Conservation (phyloP, 495 filamentous ascomycete species). For the Talaromyces thailandensis region DNA sequence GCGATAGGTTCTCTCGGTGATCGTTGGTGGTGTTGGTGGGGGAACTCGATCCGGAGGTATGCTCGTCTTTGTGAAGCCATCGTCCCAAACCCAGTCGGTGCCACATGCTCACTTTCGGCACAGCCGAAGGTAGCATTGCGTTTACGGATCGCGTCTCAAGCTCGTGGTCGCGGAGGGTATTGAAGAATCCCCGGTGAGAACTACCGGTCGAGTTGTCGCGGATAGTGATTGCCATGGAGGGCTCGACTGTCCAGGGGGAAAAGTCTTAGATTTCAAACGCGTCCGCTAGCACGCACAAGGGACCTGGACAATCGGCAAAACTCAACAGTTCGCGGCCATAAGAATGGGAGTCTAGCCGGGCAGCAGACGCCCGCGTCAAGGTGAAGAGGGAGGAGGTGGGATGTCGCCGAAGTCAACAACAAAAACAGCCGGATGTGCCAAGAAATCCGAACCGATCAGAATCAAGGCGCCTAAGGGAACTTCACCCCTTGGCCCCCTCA, state of each 20-base stretch:
- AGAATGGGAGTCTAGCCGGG: constrained; percentile 1
- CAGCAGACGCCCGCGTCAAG: constrained; percentile 6
- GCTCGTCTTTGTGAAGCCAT: constrained; percentile 40
- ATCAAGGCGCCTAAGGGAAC: neutral
- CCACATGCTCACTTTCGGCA: constrained; percentile 43
- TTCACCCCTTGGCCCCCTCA: constrained; percentile 3
- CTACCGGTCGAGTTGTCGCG: constrained; percentile 7
- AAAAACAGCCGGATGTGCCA: neutral
- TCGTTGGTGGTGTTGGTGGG: constrained; percentile 17
- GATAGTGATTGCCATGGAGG: constrained; percentile 10
- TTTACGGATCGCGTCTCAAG: constrained; percentile 5
- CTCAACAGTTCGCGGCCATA: constrained; percentile 7
- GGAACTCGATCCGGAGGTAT: constrained; percentile 11
- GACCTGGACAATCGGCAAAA: constrained; percentile 8
- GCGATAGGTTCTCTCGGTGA: constrained; percentile 27
- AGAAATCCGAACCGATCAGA: neutral
- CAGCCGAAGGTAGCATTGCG: constrained; percentile 3
- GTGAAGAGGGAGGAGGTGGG: neutral
- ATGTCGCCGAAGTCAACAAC: neutral
- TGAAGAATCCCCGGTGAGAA: constrained; percentile 6
- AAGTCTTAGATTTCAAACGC: neutral
- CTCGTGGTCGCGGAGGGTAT: constrained; percentile 3
- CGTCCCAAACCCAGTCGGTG: constrained; percentile 34
- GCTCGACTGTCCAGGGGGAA: constrained; percentile 6
- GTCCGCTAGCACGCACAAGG: constrained; percentile 7